Evolutionary conservation across 192 early-diverging fungal genomes (phyloP).

Genomic region (Geranomyces michiganensis): DNA sequence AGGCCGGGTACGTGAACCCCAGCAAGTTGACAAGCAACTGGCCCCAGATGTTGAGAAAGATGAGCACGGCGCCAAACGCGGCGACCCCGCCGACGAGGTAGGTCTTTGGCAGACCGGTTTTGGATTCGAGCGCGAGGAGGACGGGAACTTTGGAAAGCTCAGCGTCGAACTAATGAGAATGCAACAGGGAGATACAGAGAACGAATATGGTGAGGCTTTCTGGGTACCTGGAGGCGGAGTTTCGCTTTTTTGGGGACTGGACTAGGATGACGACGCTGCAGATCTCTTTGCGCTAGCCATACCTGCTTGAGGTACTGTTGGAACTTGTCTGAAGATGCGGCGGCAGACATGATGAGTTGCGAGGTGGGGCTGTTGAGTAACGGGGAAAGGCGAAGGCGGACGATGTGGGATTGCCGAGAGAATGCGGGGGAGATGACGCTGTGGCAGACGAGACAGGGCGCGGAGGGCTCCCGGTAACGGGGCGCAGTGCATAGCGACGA

Average conservation of each 20-base stretch:
- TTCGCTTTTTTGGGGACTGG: background rate
- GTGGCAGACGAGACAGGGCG: too few relatives aligned
- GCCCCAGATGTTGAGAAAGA: constrained; percentile 87
- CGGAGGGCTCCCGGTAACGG: too few relatives aligned
- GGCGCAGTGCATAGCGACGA: too few relatives aligned
- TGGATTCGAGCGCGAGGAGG: constrained; percentile 70
- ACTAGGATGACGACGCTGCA: too few relatives aligned
- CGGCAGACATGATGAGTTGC: too few relatives aligned
- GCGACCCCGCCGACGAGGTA: constrained; percentile 73
- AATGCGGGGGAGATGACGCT: too few relatives aligned
- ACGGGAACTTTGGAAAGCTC: constrained; percentile 71
- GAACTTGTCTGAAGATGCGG: constrained; percentile 25
- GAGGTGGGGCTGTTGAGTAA: too few relatives aligned
- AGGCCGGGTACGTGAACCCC: constrained; percentile 93
- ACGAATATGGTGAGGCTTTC: too few relatives aligned
- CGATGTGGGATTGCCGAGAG: too few relatives aligned
- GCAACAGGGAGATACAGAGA: background rate
- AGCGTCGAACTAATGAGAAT: constrained; percentile 62
- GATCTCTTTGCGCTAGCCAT: background rate
- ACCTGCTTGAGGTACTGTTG: constrained; percentile 35
- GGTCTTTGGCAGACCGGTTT: constrained; percentile 86
- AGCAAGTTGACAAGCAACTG: constrained; percentile 78
- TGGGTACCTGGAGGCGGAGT: background rate
- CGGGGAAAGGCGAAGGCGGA: too few relatives aligned
- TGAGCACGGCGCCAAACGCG: constrained; percentile 67